Conservation (phyloP, 768 basidiomycete genomes). For the Amanita rubescens region DNA sequence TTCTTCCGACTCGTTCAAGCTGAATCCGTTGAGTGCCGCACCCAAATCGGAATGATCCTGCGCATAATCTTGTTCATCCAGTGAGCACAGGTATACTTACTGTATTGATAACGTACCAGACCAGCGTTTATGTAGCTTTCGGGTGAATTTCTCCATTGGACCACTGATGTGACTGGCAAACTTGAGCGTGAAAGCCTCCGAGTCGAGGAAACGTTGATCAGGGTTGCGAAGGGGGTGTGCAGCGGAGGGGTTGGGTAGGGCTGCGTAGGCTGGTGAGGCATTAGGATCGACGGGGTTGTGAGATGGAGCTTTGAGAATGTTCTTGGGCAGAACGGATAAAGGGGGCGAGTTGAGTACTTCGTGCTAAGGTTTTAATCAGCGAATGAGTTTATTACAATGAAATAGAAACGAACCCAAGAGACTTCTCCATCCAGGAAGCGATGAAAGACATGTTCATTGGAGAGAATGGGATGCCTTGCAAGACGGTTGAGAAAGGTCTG, state of each 20-base stretch:
- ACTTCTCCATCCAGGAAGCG: conserved; percentile 93
- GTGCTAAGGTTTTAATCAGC: conserved; percentile 39
- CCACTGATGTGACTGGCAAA: conserved; percentile 89
- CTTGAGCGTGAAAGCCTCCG: conserved; percentile 92
- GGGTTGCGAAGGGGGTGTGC: conserved; percentile 86
- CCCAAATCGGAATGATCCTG: conserved; percentile 90
- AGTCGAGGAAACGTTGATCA: conserved; percentile 94
- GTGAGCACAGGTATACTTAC: not conserved
- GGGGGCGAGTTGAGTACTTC: conserved; percentile 94
- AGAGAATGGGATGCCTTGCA: conserved; percentile 87
- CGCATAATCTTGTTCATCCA: conserved; percentile 48
- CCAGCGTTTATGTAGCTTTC: conserved; percentile 91
- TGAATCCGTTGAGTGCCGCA: conserved; percentile 87
- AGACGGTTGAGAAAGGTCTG: conserved; percentile 92
- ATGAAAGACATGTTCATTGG: conserved; percentile 94
- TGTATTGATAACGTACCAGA: conserved; percentile 48
- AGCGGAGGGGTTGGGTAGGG: conserved; percentile 83
- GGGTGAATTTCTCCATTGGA: conserved; percentile 94
- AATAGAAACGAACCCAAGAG: conserved; percentile 68
- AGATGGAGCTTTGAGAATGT: conserved; percentile 90
- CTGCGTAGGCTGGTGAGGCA: conserved; percentile 67
- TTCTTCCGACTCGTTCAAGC: conserved; percentile 71
- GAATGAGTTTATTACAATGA: not conserved
- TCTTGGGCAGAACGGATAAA: conserved; percentile 86
- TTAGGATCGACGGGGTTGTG: conserved; percentile 86